phyloP scores from a whole-genome alignment of 768 basidiomycete species.

The Rhizopogon salebrosus region DNA sequence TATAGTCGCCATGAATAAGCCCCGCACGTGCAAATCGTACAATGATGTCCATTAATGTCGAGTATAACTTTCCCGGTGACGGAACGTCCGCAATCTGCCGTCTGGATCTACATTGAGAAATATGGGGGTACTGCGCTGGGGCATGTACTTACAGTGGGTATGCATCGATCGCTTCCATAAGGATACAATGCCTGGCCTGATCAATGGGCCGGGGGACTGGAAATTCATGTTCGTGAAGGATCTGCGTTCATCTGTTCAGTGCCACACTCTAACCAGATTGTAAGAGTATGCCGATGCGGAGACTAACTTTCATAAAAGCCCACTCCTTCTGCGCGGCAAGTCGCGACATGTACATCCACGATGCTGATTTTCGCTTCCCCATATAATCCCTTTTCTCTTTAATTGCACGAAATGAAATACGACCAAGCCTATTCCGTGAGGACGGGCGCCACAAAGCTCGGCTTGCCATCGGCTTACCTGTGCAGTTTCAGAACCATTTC shows the following conservation, averaged over 20 bases:
- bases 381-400: conserved; percentile 96
- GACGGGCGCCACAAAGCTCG: background rate
- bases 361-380: conserved; percentile 90
- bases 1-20: conserved; percentile 98
- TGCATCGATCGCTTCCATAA: conserved; percentile 95
- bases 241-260: conserved; percentile 38
- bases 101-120: conserved; percentile 32
- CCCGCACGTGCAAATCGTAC: conserved; percentile 91
- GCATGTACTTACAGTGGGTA: conserved; percentile 73
- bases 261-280: background rate
- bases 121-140: background rate
- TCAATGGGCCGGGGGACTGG: conserved; percentile 93
- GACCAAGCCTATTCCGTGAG: conserved; percentile 63
- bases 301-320: conserved; percentile 91
- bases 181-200: conserved; percentile 88
- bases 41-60: conserved; percentile 89
- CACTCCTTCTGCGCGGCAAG: conserved; percentile 96
- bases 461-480: conserved; percentile 42
- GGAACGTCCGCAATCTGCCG: conserved; percentile 83
- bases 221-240: conserved; percentile 86
- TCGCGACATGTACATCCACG: conserved; percentile 99
- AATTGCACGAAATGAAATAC: conserved; percentile 96
- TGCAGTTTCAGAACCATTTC: conserved; percentile 93
- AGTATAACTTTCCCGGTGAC: conserved; percentile 88
- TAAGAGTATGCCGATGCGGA: background rate